Evolutionary conservation across 257 asterid genomes (phyloP).

Genomic region (Gardenia jasminoides): DNA sequence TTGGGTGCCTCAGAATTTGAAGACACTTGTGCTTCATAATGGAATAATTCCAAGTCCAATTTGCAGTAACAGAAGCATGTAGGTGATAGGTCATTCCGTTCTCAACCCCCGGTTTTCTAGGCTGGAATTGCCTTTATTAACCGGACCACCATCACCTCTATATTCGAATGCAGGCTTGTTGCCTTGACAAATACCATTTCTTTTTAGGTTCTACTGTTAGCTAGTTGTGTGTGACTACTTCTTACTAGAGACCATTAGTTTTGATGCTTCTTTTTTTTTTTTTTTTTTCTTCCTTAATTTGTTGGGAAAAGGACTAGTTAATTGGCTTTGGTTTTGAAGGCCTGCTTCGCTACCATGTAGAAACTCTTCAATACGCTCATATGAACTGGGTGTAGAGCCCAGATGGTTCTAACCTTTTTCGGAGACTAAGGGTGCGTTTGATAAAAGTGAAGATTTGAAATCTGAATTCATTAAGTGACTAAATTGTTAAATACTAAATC

Average conservation of each 20-base stretch:
- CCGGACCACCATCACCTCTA: constrained; percentile 10
- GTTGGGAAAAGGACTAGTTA: background rate
- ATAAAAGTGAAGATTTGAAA: too few species aligned
- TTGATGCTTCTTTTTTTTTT: background rate
- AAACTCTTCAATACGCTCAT: background rate
- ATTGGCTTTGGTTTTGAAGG: background rate
- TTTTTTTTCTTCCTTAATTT: constrained; percentile 8
- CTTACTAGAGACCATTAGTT: too few species aligned
- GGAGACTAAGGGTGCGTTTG: too few species aligned
- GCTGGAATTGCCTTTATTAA: constrained; percentile 20
- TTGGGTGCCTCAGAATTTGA: constrained; percentile 24
- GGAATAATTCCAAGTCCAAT: background rate
- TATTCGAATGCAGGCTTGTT: background rate
- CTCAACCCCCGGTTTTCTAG: constrained; percentile 3
- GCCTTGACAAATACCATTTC: constrained; percentile 1
- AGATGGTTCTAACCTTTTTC: too few species aligned
- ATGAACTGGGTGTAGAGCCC: too few species aligned
- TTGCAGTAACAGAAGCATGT: constrained; percentile 7
- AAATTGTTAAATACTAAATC: too few species aligned
- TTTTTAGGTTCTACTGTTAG: background rate
- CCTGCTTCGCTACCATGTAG: background rate
- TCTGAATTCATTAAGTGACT: too few species aligned
- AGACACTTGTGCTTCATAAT: constrained; percentile 36
- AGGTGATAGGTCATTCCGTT: background rate
- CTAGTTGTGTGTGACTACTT: too few species aligned